Base-by-base conservation (phyloP, 805 yeast genomes). In the Yarrowia divulgata region DNA sequence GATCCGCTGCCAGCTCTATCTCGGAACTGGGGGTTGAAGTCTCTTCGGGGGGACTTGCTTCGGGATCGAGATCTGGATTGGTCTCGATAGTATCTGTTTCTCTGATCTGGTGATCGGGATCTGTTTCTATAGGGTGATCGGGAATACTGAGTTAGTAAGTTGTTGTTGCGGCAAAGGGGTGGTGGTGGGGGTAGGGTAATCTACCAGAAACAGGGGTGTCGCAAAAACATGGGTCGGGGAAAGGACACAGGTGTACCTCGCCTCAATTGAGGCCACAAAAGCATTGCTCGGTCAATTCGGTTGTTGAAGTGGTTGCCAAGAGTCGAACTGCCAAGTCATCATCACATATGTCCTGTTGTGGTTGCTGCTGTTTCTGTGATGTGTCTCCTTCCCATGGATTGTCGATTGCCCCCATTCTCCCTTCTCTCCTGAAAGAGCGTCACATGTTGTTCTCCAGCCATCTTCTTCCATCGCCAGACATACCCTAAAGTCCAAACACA, bases 111-210 rank as follows among this genome's bases (percentile, higher is more conserved):
- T 18, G 66, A 60, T 60, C 66, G 40, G 42, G 66, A 60, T 60
- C 66, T 60, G 66, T 60, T 60, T 60, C 66, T 60, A 60, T 60
- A 60, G 37, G 66, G 66, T 60, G 66, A 60, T 60, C 66, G 66
- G 66, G 66, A 34, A 45, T 60, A 60, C 66, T 60, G 66, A 7
- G 66, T 60, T 60, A 60, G 66, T 60, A 14, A 19, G 43, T 54
- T 39, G 45, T 14, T 23, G 29, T 23, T 23, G 29, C 29, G 29
- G 29, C 29, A 23, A 23, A 23, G 29, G 29, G 29, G 29, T 23
- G 29, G 29, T 23, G 29, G 29, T 37, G 34, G 32, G 58, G 37
- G 39, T 13, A 7, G 12, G 23, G 46, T n/a, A 8, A n/a, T 18
- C 8, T 23, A 43, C 46, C 29, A 43, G 23, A 43, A 43, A 43